phyloP scores from a whole-genome alignment of 805 yeast species.

The Lipomyces sp. region DNA sequence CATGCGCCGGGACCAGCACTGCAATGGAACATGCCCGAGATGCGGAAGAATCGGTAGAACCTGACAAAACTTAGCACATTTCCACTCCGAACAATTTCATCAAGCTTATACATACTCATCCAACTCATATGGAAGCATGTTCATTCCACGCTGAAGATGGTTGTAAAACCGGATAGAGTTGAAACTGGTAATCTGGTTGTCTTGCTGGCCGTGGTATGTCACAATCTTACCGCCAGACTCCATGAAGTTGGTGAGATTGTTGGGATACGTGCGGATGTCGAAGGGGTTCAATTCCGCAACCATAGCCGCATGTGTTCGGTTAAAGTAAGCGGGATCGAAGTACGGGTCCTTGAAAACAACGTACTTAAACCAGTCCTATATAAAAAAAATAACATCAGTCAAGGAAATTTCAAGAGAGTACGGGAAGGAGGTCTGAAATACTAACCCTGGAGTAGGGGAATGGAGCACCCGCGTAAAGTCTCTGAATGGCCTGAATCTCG shows the following conservation, averaged over 20 bases:
- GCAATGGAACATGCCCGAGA: conserved; percentile 11
- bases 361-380: conserved; percentile 6
- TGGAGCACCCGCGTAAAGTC: conserved; percentile 4
- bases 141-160: conserved; percentile 5
- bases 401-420: too few relatives aligned
- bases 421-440: neutral
- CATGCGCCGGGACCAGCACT: conserved; percentile 10
- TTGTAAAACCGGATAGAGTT: conserved; percentile 6
- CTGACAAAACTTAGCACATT: neutral
- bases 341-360: conserved; percentile 3
- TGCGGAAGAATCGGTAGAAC: conserved; percentile 3
- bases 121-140: neutral
- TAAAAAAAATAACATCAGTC: neutral
- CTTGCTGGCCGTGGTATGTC: conserved; percentile 10
- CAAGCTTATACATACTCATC: conserved; percentile 1
- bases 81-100: neutral
- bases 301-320: conserved; percentile 4
- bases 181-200: conserved; percentile 6
- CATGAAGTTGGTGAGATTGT: conserved; percentile 2
- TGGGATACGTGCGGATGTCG: conserved; percentile 3
- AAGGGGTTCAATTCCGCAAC: conserved; percentile 6
- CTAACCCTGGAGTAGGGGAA: conserved; percentile 4
- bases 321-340: conserved; percentile 4
- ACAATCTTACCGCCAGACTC: conserved; percentile 7
- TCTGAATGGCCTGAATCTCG: conserved; percentile 4